A percentile compares a stretch with the other conserved stretches of the same genome.
phyloP scores from a whole-genome alignment of 495 filamentous ascomycete species.

The Paragyromitra xinjiangensis region DNA sequence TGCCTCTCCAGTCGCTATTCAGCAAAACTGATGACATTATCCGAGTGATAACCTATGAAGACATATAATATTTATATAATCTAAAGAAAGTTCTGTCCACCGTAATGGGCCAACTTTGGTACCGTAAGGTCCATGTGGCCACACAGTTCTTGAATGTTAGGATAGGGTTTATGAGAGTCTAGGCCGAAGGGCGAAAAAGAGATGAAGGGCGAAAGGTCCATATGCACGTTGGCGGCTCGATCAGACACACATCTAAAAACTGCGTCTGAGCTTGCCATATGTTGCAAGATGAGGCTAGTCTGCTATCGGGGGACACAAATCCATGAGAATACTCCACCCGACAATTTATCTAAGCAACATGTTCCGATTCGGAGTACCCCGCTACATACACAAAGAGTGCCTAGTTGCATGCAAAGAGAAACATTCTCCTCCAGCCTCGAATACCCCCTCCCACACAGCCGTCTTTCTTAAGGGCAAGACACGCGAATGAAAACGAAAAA shows the following conservation, averaged over 20 bases:
- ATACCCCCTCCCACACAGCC: not conserved
- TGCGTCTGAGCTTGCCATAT: not conserved
- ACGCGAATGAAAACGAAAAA: slow-evolving; percentile 50
- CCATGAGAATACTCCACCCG: not conserved
- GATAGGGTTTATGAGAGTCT: no score
- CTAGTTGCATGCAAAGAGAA: slow-evolving; percentile 28
- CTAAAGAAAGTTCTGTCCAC: no score
- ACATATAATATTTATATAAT: no score
- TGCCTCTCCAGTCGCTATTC: no score
- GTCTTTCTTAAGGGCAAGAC: slow-evolving; percentile 54
- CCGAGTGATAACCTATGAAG: no score
- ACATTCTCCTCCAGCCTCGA: not conserved
- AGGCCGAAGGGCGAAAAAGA: no score
- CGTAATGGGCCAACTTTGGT: no score
- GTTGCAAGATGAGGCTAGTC: not conserved
- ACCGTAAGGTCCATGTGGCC: no score
- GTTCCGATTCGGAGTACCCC: slow-evolving; percentile 33
- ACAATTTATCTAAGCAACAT: slow-evolving; percentile 19
- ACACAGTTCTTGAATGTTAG: no score
- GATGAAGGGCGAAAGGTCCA: no score
- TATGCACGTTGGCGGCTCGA: no score
- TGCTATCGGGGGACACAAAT: not conserved
- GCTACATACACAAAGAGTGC: slow-evolving; percentile 42
- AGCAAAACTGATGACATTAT: no score
- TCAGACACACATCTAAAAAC: not conserved